Conservation (phyloP, 2,329 filamentous ascomycete genomes). For the Canariomyces notabilis region DNA sequence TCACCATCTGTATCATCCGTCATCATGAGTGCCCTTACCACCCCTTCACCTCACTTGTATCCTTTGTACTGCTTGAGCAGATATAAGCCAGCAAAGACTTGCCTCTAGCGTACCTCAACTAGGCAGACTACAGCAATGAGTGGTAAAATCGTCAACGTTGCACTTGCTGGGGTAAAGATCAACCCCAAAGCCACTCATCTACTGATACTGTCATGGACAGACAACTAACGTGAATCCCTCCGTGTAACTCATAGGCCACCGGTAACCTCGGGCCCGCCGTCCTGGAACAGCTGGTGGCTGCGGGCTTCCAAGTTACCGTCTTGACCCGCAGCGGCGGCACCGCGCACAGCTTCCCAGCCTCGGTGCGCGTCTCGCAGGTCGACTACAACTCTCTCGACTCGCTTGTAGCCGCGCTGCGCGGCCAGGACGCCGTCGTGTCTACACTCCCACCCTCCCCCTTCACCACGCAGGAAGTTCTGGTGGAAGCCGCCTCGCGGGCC, state of each 20-base stretch:
- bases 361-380: slow-evolving; percentile 40
- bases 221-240: neutral
- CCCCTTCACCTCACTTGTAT: too few relatives aligned
- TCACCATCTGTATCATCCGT: too few relatives aligned
- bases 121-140: slow-evolving; percentile 2
- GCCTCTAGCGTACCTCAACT: too few relatives aligned
- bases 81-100: too few relatives aligned
- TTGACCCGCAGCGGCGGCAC: slow-evolving; percentile 42
- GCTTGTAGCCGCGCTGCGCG: slow-evolving; percentile 41
- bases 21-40: too few relatives aligned
- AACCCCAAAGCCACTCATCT: neutral
- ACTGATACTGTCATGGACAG: too few relatives aligned
- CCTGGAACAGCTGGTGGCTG: slow-evolving; percentile 26
- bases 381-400: slow-evolving; percentile 40
- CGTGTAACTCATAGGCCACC: slow-evolving; percentile 23
- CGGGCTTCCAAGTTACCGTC: slow-evolving; percentile 44
- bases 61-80: too few relatives aligned
- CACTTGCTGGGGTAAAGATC: slow-evolving; percentile 10
- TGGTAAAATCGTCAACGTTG: slow-evolving; percentile 7
- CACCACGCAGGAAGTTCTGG: slow-evolving; percentile 43
- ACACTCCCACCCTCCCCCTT: slow-evolving; percentile 40
- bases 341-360: slow-evolving; percentile 27
- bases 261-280: slow-evolving; percentile 29
- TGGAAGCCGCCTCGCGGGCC: slow-evolving; percentile 51
- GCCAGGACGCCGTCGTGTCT: slow-evolving; percentile 51